Conservation (phyloP, 768 basidiomycete genomes). For the Scleroderma bovista region DNA sequence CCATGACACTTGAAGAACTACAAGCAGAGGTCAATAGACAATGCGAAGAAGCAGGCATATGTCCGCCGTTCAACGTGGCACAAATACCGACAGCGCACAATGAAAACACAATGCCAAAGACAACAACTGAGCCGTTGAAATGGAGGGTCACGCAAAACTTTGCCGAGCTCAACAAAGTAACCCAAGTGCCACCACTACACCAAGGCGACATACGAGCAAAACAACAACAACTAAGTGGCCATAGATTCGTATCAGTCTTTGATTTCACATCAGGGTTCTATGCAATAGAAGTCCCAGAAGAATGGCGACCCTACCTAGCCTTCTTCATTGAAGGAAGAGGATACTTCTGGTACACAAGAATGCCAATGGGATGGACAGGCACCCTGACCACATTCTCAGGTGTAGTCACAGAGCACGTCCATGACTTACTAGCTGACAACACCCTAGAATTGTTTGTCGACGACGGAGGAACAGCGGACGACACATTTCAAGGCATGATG, state of each 20-base stretch:
- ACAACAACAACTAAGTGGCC: slow-evolving; percentile 12
- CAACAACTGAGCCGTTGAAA: background rate
- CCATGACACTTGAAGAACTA: slow-evolving; percentile 31
- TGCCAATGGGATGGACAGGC: slow-evolving; percentile 23
- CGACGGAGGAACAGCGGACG: slow-evolving; percentile 15
- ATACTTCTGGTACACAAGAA: slow-evolving; percentile 12
- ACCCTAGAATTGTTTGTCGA: slow-evolving; percentile 32
- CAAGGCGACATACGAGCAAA: slow-evolving; percentile 20
- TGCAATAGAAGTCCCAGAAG: slow-evolving; percentile 10
- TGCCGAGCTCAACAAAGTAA: slow-evolving; percentile 15
- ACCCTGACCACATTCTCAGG: slow-evolving; percentile 12
- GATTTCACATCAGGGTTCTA: slow-evolving; percentile 24
- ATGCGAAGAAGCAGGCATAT: background rate
- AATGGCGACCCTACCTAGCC: slow-evolving; percentile 10
- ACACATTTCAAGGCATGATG: background rate
- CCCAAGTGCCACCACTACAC: slow-evolving; percentile 14
- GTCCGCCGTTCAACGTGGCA: background rate
- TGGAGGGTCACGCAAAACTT: slow-evolving; percentile 13
- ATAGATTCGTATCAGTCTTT: slow-evolving; percentile 10
- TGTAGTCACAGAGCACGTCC: background rate
- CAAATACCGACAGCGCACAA: background rate
- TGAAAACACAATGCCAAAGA: no score
- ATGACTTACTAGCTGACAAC: slow-evolving; percentile 10
- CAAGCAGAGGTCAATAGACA: slow-evolving; percentile 25
- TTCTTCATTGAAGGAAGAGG: slow-evolving; percentile 24